Evolutionary conservation across 352 stramenopile species (phyloP), one percentile per base, ranked within the genome.

Genomic region (Blastocystis sp.): DNA sequence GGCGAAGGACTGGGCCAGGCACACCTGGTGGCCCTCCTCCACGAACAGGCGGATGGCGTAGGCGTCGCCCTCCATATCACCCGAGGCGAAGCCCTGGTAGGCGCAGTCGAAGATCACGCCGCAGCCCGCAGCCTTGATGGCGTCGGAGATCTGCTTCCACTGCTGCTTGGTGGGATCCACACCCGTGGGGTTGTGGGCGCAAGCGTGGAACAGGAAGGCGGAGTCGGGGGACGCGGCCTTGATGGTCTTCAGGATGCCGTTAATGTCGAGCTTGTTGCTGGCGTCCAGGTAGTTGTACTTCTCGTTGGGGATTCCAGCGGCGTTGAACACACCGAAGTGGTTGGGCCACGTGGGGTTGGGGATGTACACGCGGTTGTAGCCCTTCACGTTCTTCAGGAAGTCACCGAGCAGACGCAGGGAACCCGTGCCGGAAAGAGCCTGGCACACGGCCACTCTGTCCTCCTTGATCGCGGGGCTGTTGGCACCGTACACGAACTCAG

Each of bases 281-380:
- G 88, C 88, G 89, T 95, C 90, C 79, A 94, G 96, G 90, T 97
- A 97, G n/a, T 90, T 71, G 91, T 97, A 97, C 86, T 92, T 93
- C 52, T 89, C 84, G 56, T 95, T 92, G 74, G 96, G 92, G 41
- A 97, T 87, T 28, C 94, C 94, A 59, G 92, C 91, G 84, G 92
- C 90, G 59, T 89, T 88, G 86, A 95, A 92, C 90, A 98, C 97
- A 48, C 93, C 91, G 88, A 97, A 95, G 91, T 99, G 97, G 93
- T 99, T 99, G 79, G 96, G 95, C 97, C 97, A 99, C 70, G 96
- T 98, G 74, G 97, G 96, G 92, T 98, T 98, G 40, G 97, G 96
- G 71, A 99, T 90, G 93, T 99, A 99, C 89, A 99, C 97, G 3
- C 89, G 45, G 56, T 66, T 23, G 77, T 79, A 62, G 62, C 56